phyloP scores from a whole-genome alignment of 371 early-diverging fungal genomes.

The Cokeromyces recurvatus region DNA sequence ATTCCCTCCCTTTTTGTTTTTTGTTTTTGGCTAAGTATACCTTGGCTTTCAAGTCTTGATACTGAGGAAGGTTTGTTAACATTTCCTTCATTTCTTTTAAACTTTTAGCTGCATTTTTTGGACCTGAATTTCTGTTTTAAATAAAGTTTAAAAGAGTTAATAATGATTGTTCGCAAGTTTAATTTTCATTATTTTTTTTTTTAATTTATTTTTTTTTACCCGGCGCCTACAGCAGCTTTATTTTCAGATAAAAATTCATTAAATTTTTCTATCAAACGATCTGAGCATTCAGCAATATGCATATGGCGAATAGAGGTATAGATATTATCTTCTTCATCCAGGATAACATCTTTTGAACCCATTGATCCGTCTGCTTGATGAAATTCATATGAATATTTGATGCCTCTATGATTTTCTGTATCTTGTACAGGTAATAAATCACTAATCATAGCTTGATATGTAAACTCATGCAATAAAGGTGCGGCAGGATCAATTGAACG shows the following conservation, averaged over 20 bases:
- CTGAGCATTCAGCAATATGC: conserved; percentile 92
- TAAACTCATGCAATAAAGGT: conserved; percentile 93
- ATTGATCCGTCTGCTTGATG: conserved; percentile 43
- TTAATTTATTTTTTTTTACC: conserved; percentile 21
- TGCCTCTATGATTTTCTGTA: conserved; percentile 49
- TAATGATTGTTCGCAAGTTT: not conserved
- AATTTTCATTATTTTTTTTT: not conserved
- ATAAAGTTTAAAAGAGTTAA: not conserved
- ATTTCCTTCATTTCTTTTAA: conserved; percentile 89
- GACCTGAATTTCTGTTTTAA: conserved; percentile 8
- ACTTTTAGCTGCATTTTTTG: conserved; percentile 58
- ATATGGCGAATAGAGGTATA: conserved; percentile 83
- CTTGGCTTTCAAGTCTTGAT: conserved; percentile 87
- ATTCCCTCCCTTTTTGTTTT: not conserved
- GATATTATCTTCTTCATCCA: conserved; percentile 75
- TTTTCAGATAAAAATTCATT: conserved; percentile 71
- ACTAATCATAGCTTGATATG: conserved; percentile 92
- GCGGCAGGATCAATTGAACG: conserved; percentile 80
- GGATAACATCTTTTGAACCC: conserved; percentile 51
- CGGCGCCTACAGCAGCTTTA: conserved; percentile 37
- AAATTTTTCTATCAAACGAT: conserved; percentile 76
- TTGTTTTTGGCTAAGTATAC: too few species aligned
- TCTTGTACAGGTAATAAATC: conserved; percentile 75
- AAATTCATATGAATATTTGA: conserved; percentile 57
- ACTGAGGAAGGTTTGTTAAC: conserved; percentile 87